Base-by-base conservation (phyloP, 1,284 basidiomycete genomes). In the Fomes fomentarius region DNA sequence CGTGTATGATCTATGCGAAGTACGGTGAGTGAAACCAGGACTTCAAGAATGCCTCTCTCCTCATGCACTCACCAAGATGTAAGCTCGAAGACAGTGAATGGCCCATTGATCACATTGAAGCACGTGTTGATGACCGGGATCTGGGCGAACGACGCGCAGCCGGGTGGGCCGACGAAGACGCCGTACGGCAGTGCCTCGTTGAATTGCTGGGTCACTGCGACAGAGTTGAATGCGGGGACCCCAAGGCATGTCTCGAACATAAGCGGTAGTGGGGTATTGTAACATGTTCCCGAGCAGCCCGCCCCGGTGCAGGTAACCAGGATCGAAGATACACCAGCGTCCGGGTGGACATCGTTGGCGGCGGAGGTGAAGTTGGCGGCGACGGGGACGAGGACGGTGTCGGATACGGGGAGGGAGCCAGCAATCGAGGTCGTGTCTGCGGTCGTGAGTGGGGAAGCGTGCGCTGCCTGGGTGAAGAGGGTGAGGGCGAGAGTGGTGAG, bases 111-210 rank as follows among this genome's bases (percentile, higher is more conserved):
- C 41, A 53, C 17, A 45, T 53, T 54, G 51, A 43, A 56, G 54
- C 58, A 60, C 9, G 39, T 37, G 51, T 60, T 60, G 22, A 60
- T 34, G 12, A n/a, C 7, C 14, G 47, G 58, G 30, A 60, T 48
- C 28, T 21, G 24, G 34, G 25, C 40, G 42, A 53, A 44, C n/a
- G 9, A 4, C 24, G 22, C 12, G 44, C 58, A 60, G 11, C 35
- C 48, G 6, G 44, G 21, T 12, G 38, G 43, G 4, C 51, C 58
- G n/a, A 48, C 48, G 26, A 22, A 35, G 25, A 54, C 51, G 14
- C 24, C 41, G 44, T 50, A 60, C 15, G 39, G 31, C 7, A 56
- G 41, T 25, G 50, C 48, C 14, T 37, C 31, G 40, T 48, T 40
- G 41, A 21, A 33, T 24, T 53, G 53, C 47, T 55, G 50, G 30